Conservation (phyloP, 1,139 yeast species). For the Geotrichum phurueaensis region DNA sequence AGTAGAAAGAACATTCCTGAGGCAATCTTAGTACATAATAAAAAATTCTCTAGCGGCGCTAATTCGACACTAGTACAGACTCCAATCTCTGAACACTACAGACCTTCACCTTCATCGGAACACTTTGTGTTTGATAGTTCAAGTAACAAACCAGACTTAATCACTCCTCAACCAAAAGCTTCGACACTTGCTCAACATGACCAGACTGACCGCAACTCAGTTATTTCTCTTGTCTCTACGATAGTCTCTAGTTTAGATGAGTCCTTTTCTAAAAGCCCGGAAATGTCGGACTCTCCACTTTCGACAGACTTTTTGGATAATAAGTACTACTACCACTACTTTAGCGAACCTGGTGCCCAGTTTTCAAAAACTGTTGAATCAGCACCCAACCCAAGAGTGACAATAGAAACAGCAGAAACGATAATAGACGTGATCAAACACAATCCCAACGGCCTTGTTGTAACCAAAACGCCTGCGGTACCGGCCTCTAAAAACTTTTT, state of each 20-base stretch:
- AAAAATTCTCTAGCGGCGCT: background rate
- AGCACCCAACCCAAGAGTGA: background rate
- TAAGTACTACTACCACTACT: background rate
- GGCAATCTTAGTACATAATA: background rate
- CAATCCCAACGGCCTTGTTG: background rate
- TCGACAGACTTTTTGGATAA: background rate
- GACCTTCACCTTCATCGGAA: background rate
- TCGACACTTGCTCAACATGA: background rate
- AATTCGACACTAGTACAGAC: background rate
- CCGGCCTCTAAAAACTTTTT: background rate
- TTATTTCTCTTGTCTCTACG: background rate
- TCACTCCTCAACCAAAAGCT: background rate
- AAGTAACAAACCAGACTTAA: background rate
- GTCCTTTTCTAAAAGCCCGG: conserved; percentile 2
- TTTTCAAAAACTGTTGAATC: background rate
- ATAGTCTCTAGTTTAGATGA: background rate
- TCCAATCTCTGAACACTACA: background rate
- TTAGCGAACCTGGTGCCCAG: background rate
- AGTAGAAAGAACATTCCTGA: background rate
- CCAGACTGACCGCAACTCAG: background rate
- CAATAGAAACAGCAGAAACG: background rate
- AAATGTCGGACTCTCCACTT: conserved; percentile 11
- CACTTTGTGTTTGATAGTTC: background rate
- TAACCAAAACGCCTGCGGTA: background rate
- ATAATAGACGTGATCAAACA: background rate